Base-by-base conservation (phyloP, 2,329 filamentous ascomycete genomes). In the Claviceps maximensis region DNA sequence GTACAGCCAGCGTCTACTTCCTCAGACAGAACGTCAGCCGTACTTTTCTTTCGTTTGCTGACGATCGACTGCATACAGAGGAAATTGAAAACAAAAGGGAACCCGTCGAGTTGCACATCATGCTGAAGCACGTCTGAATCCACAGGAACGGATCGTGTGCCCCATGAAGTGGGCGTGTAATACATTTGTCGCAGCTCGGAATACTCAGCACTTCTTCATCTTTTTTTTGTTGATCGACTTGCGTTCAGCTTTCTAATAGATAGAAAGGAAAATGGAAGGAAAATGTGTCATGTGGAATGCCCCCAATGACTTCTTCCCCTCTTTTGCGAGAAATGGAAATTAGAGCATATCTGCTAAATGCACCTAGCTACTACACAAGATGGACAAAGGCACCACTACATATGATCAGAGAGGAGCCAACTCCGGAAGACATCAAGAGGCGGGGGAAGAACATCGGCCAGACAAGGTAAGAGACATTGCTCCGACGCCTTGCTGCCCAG, bases 271-370 rank as follows among this genome's bases (percentile, higher is more conserved):
- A 6, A 9, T 23, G 7, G 23, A 9, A 15, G 3, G n/a, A 33
- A 8, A 12, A 23, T 21, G 12, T 42, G 25, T n/a, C 48, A 21
- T 41, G 15, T 48, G 51, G 42, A 36, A 51, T 40, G 52, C 38
- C 49, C 52, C 49, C 52, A 54, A 54, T 44, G 21, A 27, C 23
- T 48, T 46, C 19, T 15, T 21, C 42, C 49, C 19, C 12, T 42
- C 40, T 44, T 29, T 25, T 33, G 19, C 19, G 49, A 15, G 13
- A 27, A 27, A 25, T 36, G 6, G 7, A 31, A 36, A 10, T 10
- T 12, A 1, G 8, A 3, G 15, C 47, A 29, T 29, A 36, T 13
- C 27, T 21, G 19, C 17, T 19, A 17, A 25, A 21, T 50, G 49
- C 19, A 19, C 40, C n/a, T 23, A 8, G 42, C 44, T 47, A 10